A percentile compares a stretch with the other conserved stretches of the same genome.
These are phyloP conservation scores for Paxillus rubicundulus DNA, from an alignment of 768 basidiomycete species.

Conservation along the genomic window DNA sequence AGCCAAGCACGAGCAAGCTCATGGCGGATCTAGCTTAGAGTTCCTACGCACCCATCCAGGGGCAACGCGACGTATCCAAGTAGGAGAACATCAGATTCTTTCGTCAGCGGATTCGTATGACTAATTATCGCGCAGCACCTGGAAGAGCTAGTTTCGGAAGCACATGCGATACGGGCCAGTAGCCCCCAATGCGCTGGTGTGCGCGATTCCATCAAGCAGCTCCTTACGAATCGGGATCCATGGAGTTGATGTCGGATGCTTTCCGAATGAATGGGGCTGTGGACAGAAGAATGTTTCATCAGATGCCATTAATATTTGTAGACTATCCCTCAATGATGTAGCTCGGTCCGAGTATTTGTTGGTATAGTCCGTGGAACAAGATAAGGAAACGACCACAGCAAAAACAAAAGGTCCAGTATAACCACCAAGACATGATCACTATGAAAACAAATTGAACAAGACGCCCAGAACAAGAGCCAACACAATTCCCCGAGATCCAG, in stretches of 20 bases:
- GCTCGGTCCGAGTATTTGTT: background rate
- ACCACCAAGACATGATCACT: background rate
- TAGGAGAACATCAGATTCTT: conserved; percentile 29
- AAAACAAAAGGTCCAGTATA: background rate
- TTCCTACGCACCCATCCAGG: conserved; percentile 85
- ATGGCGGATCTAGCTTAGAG: conserved; percentile 36
- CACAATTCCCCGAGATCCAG: background rate
- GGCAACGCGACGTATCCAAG: conserved; percentile 68
- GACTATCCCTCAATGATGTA: background rate
- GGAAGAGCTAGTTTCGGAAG: conserved; percentile 55
- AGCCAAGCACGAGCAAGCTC: conserved; percentile 48
- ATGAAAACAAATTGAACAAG: conserved; percentile 3
- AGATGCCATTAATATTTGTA: background rate
- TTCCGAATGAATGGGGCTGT: background rate
- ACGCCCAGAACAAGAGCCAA: conserved; percentile 10
- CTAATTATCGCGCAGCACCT: conserved; percentile 39
- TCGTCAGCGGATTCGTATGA: background rate
- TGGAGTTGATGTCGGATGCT: conserved; percentile 5
- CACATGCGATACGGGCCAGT: conserved; percentile 49
- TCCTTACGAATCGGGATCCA: conserved; percentile 15
- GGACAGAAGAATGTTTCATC: background rate
- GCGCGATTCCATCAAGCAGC: conserved; percentile 32
- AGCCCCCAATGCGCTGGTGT: conserved; percentile 54
- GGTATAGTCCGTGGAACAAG: background rate
- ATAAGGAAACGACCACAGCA: background rate